Evolutionary conservation across 495 filamentous ascomycete genomes (phyloP), one percentile per base, ranked within the genome.

Genomic region (Rhizodiscina lignyota): DNA sequence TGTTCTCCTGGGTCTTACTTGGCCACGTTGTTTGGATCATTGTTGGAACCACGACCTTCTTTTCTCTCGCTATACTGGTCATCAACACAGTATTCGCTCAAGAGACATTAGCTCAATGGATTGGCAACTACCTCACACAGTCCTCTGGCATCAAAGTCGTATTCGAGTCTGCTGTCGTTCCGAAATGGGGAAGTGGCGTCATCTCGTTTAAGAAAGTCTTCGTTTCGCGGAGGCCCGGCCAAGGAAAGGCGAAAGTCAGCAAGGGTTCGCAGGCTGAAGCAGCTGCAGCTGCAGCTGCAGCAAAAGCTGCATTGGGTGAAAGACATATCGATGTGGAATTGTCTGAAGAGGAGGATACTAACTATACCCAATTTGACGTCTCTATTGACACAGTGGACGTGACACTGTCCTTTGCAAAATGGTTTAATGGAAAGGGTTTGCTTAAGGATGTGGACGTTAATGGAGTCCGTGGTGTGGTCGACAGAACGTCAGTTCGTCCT

Each of bases 181-280:
- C 89, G 8, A 83, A 78, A 48, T 97, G 89, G 89, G 77, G 70
- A 43, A 76, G 83, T 48, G 85, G 85, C 8, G 85, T 93, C 17
- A 97, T 97, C 40, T 83, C 83, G 0, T 92, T 97, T 60, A 80
- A 83, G 48, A 94, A 94, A 51, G 89, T 97, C 5, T 96, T 96
- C 49, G 80, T 96, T 2, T 96, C 89, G 5, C 66, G 86, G 36
- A 63, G 89, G 37, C 91, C 91, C 8, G 89, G 89, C 2, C 79
- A 91, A 48, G 52, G 54, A 5, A 47, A 55, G 30, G 66, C 73
- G 0, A 69, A 83, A 50, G 91, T 97, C 26, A 87, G 74, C 56
- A 96, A 97, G 60, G 89, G 89, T 2, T 94, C 89, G 6, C 74
- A 84, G 12, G 74, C 70, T 34, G 85, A 84, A 0, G 84, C 86